A percentile compares a stretch with the other conserved stretches of the same genome.
Evolutionary conservation across 192 early-diverging fungal species (phyloP).

Genomic region (Coemansia sp.): DNA sequence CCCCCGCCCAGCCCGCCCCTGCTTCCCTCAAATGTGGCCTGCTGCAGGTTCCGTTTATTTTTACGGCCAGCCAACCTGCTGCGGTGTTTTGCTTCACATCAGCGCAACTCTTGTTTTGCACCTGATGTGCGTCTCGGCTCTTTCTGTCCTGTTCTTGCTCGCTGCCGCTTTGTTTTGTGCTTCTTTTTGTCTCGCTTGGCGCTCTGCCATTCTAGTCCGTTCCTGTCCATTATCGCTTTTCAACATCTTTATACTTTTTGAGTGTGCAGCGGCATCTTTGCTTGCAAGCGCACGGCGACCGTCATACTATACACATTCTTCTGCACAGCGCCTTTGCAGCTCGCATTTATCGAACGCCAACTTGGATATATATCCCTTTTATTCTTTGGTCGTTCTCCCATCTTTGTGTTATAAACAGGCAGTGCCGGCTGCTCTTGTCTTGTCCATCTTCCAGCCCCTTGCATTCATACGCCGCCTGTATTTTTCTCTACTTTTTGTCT

Average conservation of each 20-base stretch:
- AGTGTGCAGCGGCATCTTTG: background rate
- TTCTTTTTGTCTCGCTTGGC: background rate
- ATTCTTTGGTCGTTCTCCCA: conserved; percentile 6
- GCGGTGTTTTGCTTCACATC: background rate
- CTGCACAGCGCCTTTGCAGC: conserved; percentile 17
- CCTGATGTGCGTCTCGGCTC: background rate
- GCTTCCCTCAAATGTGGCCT: background rate
- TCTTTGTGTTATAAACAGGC: background rate
- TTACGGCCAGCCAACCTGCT: conserved; percentile 9
- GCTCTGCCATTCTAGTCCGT: background rate
- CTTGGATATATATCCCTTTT: conserved; percentile 4
- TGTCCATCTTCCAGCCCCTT: background rate
- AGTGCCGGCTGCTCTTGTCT: background rate
- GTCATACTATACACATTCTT: conserved; percentile 6
- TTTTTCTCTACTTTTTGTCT: background rate
- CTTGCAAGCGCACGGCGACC: background rate
- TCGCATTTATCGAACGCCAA: conserved; percentile 19
- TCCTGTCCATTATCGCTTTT: background rate
- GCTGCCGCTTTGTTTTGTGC: background rate
- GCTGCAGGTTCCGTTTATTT: conserved; percentile 4
- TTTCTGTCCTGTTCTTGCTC: background rate
- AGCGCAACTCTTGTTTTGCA: conserved; percentile 6
- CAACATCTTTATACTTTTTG: background rate
- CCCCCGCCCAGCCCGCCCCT: background rate
- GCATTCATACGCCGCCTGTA: background rate